Conservation (phyloP, 495 filamentous ascomycete species). For the Clohesyomyces aquaticus region DNA sequence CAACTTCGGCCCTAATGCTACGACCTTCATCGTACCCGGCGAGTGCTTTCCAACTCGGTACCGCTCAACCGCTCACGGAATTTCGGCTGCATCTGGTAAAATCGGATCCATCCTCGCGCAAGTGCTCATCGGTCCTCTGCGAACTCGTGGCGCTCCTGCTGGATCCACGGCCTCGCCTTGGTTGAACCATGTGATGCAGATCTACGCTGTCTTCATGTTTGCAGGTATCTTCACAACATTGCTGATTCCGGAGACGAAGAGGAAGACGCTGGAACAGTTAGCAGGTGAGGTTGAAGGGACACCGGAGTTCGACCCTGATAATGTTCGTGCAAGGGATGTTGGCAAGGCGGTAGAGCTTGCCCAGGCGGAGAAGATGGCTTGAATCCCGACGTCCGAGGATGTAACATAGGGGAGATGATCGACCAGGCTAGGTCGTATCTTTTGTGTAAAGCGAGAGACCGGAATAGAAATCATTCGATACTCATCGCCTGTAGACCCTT, state of each 20-base stretch:
- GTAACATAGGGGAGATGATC: no score
- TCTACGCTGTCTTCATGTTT: conserved; percentile 40
- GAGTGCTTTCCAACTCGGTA: conserved; percentile 66
- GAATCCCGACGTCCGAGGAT: no score
- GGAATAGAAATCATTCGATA: no score
- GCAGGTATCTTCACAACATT: conserved; percentile 29
- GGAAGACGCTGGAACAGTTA: conserved; percentile 26
- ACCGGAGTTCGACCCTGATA: conserved; percentile 33
- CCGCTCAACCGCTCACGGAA: conserved; percentile 60
- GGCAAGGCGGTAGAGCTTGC: not conserved
- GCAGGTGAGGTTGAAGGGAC: conserved; percentile 28
- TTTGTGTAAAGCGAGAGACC: no score
- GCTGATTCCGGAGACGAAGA: conserved; percentile 35
- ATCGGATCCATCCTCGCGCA: conserved; percentile 64
- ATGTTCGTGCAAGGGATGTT: not conserved
- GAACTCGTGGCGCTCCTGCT: conserved; percentile 31
- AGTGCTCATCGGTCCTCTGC: conserved; percentile 50
- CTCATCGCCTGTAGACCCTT: no score
- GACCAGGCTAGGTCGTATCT: no score
- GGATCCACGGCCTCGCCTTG: conserved; percentile 38
- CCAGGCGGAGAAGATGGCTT: not conserved
- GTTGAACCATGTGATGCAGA: conserved; percentile 5
- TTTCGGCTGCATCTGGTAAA: conserved; percentile 61
- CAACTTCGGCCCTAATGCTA: conserved; percentile 65
- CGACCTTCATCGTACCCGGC: conserved; percentile 55